phyloP scores from a whole-genome alignment of 306 rosid species.

The Pyrus communis region DNA sequence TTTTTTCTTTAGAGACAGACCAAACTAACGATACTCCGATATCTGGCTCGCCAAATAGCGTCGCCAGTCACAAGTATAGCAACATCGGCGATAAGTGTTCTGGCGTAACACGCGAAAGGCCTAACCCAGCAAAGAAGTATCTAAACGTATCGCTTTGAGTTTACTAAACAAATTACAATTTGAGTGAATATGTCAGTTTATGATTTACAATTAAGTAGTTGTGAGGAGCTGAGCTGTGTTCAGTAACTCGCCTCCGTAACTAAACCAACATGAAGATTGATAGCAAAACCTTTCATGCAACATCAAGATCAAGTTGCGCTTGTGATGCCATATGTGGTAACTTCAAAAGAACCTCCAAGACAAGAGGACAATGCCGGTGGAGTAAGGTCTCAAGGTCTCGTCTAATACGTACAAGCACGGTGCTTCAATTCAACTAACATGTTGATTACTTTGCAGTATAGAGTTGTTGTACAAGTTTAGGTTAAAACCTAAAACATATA shows the following conservation, averaged over 20 bases:
- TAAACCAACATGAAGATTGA: no score
- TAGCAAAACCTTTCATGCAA: no score
- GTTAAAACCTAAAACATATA: neutral
- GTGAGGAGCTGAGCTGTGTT: no score
- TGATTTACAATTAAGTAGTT: neutral
- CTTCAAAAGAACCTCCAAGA: neutral
- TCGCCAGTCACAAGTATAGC: neutral
- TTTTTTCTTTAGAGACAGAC: neutral
- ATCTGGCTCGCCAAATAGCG: neutral
- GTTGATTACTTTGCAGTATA: neutral
- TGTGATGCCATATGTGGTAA: neutral
- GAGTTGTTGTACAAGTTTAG: no score
- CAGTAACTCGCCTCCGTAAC: no score
- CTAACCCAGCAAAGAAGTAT: no score
- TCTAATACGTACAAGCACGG: no score
- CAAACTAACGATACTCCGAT: neutral
- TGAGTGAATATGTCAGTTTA: neutral
- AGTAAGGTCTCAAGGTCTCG: no score
- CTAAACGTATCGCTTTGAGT: neutral
- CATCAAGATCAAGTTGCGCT: no score
- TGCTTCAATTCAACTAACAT: neutral
- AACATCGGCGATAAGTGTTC: no score
- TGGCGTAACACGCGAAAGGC: no score
- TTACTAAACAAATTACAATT: no score
- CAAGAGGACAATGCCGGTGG: neutral